A percentile compares a stretch with the other conserved stretches of the same genome.
Conservation (phyloP, 768 basidiomycete genomes). For the Mycena venus region DNA sequence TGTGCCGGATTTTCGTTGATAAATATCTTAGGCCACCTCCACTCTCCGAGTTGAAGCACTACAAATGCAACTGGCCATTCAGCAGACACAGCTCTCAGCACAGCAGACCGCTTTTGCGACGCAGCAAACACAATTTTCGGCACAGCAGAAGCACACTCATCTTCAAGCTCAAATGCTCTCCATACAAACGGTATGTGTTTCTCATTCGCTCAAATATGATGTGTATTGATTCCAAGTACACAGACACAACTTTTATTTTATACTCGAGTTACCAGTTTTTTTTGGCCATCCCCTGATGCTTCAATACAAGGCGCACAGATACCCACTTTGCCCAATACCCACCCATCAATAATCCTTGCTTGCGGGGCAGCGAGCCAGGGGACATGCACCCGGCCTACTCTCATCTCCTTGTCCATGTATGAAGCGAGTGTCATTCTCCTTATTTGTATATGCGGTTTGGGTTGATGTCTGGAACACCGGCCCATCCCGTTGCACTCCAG, state of each 20-base stretch:
- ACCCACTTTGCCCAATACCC: neutral
- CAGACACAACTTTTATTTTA: neutral
- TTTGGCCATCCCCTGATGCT: slow-evolving; percentile 13
- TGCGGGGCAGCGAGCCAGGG: slow-evolving; percentile 8
- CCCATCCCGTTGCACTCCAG: too few species aligned
- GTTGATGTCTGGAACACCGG: too few species aligned
- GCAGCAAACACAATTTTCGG: neutral
- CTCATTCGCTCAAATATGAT: neutral
- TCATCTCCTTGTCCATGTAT: neutral
- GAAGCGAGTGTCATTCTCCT: neutral
- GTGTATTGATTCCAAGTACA: neutral
- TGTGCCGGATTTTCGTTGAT: too few species aligned
- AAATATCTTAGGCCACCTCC: neutral
- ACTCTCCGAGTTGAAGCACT: neutral
- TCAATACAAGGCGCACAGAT: slow-evolving; percentile 3
- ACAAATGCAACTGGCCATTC: neutral
- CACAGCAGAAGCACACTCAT: neutral
- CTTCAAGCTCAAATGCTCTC: neutral
- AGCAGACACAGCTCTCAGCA: neutral
- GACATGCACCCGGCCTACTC: neutral
- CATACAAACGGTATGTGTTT: neutral
- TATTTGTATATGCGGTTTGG: too few species aligned
- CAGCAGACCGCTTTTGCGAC: neutral
- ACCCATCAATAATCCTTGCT: neutral
- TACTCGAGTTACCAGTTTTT: neutral